These are phyloP conservation scores for Phytophthora rubi DNA, from an alignment of 352 stramenopile genomes.

Conservation along the genomic window DNA sequence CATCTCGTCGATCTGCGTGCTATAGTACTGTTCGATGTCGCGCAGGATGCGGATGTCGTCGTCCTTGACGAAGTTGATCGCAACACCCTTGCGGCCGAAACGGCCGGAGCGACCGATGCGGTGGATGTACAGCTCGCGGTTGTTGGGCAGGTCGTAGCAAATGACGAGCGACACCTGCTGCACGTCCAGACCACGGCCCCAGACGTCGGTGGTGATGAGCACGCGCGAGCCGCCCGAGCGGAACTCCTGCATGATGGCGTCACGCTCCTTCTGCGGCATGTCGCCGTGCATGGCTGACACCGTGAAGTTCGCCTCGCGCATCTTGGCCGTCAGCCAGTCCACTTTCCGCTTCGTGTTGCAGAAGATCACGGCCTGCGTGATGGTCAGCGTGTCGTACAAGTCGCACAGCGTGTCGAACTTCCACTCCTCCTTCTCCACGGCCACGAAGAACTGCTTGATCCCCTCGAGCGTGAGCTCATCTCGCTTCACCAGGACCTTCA, in stretches of 20 bases:
- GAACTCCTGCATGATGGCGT: conserved; percentile 98
- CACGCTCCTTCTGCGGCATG: conserved; percentile 95
- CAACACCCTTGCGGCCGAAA: conserved; percentile 97
- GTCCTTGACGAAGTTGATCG: conserved; percentile 98
- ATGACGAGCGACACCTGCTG: conserved; percentile 98
- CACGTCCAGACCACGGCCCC: conserved; percentile 97
- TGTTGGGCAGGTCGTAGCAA: conserved; percentile 97
- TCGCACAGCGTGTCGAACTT: conserved; percentile 99
- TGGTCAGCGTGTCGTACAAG: conserved; percentile 99
- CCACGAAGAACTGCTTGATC: conserved; percentile 99
- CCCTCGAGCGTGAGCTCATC: conserved; percentile 97
- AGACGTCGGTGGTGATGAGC: conserved; percentile 98
- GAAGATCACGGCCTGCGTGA: conserved; percentile 99
- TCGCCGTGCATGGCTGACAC: conserved; percentile 98
- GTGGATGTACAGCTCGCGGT: conserved; percentile 97
- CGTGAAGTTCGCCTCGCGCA: conserved; percentile 97
- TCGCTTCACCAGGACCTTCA: conserved; percentile 96
- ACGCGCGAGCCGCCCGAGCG: conserved; percentile 94
- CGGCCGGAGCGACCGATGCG: conserved; percentile 96
- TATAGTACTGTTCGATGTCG: conserved; percentile 99
- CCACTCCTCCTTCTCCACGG: conserved; percentile 98
- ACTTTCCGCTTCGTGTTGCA: conserved; percentile 98
- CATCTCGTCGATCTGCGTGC: conserved; percentile 99
- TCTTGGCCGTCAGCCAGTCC: conserved; percentile 97
- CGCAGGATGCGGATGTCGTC: conserved; percentile 96